A percentile compares a stretch with the other conserved stretches of the same genome.
These are phyloP conservation scores for Podila clonocystis DNA, from an alignment of 192 early-diverging fungal species.

Conservation along the genomic window DNA sequence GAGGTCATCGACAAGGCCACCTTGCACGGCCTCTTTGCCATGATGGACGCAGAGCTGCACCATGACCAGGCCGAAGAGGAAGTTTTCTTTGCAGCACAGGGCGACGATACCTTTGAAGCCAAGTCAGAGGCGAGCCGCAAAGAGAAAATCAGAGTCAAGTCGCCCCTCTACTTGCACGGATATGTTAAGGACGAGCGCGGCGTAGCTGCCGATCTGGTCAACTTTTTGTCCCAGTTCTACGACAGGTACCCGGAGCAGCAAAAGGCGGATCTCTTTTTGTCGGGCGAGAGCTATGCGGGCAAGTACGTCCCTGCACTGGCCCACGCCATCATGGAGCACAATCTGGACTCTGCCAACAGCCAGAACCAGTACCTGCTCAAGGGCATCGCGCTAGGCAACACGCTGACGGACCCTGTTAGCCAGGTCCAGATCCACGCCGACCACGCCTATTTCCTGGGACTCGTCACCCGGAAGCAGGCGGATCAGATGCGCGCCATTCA, in stretches of 20 bases:
- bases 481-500: constrained; percentile 50
- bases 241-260: constrained; percentile 69
- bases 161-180: constrained; percentile 61
- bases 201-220: constrained; percentile 73
- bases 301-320: constrained; percentile 81
- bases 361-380: constrained; percentile 24
- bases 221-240: constrained; percentile 80
- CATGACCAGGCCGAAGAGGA: constrained; percentile 45
- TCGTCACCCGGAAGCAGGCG: constrained; percentile 58
- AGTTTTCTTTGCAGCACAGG: constrained; percentile 40
- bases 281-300: constrained; percentile 73
- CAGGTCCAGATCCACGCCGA: constrained; percentile 69
- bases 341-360: constrained; percentile 20
- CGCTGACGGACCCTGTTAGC: constrained; percentile 69
- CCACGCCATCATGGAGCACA: constrained; percentile 66
- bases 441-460: constrained; percentile 64
- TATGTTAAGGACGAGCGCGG: constrained; percentile 77
- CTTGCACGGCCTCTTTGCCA: constrained; percentile 14
- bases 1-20: constrained; percentile 27
- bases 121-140: constrained; percentile 6
- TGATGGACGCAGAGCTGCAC: constrained; percentile 8
- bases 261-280: constrained; percentile 67
- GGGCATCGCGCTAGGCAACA: constrained; percentile 63
- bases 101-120: neutral
- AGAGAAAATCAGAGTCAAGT: constrained; percentile 4